phyloP scores from a whole-genome alignment of 371 early-diverging fungal genomes.

The Modicella reniformis region DNA sequence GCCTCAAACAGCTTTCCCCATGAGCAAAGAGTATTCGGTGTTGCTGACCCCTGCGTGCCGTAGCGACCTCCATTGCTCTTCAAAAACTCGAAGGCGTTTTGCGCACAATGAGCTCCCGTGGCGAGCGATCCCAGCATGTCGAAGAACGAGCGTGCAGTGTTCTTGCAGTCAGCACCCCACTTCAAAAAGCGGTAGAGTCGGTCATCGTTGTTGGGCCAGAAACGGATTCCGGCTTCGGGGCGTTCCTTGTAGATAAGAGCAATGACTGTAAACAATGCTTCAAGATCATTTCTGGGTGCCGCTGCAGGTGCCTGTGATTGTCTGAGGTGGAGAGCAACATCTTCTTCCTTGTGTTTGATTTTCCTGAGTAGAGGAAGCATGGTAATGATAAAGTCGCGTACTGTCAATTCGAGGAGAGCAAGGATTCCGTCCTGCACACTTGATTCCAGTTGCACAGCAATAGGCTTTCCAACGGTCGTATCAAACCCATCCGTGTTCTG shows the following conservation, averaged over 20 bases:
- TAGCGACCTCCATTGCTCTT: constrained; percentile 56
- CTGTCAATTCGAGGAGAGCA: constrained; percentile 64
- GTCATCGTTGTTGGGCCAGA: constrained; percentile 74
- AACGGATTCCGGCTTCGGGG: constrained; percentile 78
- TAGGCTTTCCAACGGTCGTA: constrained; percentile 47
- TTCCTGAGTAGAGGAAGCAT: constrained; percentile 67
- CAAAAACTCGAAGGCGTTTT: constrained; percentile 70
- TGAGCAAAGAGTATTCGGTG: constrained; percentile 63
- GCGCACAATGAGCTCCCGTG: constrained; percentile 69
- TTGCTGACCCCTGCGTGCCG: constrained; percentile 47
- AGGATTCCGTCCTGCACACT: constrained; percentile 60
- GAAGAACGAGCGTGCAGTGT: constrained; percentile 71
- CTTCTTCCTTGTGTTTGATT: constrained; percentile 80
- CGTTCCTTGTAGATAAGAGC: constrained; percentile 76
- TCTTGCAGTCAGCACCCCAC: constrained; percentile 73
- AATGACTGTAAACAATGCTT: constrained; percentile 73
- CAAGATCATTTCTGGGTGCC: constrained; percentile 67
- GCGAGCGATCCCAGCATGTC: constrained; percentile 82
- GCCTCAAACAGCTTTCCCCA: constrained; percentile 70
- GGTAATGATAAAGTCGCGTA: constrained; percentile 62
- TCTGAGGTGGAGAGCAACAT: constrained; percentile 60
- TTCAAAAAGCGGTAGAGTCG: constrained; percentile 77
- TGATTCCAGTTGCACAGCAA: constrained; percentile 28
- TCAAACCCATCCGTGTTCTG: constrained; percentile 51
- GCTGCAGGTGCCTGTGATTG: constrained; percentile 33